phyloP scores from a whole-genome alignment of 2,329 filamentous ascomycete species.

The Ophiostoma sp. region DNA sequence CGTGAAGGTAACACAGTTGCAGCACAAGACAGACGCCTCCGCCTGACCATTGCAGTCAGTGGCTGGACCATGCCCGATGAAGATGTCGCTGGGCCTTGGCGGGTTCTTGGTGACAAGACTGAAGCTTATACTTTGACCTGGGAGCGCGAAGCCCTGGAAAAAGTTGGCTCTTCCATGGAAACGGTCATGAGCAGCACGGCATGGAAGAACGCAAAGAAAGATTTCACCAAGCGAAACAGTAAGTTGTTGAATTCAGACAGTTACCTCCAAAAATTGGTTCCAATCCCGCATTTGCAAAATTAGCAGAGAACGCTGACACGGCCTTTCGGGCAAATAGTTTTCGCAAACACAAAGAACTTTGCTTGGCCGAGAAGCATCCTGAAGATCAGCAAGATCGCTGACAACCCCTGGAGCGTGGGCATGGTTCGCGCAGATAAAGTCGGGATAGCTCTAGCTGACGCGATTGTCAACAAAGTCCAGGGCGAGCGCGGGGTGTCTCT shows the following conservation, averaged over 20 bases:
- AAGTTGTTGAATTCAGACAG: slow-evolving; percentile 30
- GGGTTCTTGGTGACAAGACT: slow-evolving; percentile 62
- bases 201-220: slow-evolving; percentile 64
- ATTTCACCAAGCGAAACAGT: slow-evolving; percentile 46
- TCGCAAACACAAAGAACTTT: slow-evolving; percentile 19
- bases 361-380: slow-evolving; percentile 58
- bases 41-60: slow-evolving; percentile 75
- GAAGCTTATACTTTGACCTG: slow-evolving; percentile 81
- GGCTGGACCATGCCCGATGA: slow-evolving; percentile 73
- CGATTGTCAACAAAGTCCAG: slow-evolving; percentile 73
- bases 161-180: slow-evolving; percentile 71
- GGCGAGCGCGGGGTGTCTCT: slow-evolving; percentile 77
- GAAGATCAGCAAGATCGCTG: slow-evolving; percentile 67
- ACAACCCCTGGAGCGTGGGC: slow-evolving; percentile 74
- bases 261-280: not conserved
- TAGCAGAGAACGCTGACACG: not conserved
- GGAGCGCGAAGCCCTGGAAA: slow-evolving; percentile 72
- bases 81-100: slow-evolving; percentile 74
- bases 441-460: slow-evolving; percentile 68
- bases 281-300: not conserved
- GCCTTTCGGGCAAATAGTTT: not conserved
- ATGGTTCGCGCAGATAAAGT: slow-evolving; percentile 71
- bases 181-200: slow-evolving; percentile 72
- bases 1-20: slow-evolving; percentile 48
- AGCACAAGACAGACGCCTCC: slow-evolving; percentile 60